phyloP scores from a whole-genome alignment of 495 filamentous ascomycete genomes.

The Penicillium turbatum region DNA sequence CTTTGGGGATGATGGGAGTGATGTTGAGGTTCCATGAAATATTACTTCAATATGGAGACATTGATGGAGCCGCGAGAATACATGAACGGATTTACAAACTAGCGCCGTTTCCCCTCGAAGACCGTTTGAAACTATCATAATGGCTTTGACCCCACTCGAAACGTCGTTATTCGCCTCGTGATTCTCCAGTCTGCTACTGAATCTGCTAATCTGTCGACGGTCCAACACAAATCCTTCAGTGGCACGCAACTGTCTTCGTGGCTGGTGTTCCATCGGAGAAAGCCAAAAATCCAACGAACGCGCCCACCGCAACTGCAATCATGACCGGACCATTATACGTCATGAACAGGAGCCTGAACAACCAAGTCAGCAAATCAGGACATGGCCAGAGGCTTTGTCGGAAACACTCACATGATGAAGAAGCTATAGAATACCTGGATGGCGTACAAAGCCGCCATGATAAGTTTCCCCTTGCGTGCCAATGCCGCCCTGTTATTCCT shows the following conservation, averaged over 20 bases:
- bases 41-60: not conserved
- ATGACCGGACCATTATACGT: constrained; percentile 99
- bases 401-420: constrained; percentile 88
- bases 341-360: constrained; percentile 90
- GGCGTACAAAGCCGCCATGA: constrained; percentile 81
- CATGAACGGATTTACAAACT: not conserved
- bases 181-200: not conserved
- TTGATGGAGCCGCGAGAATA: not conserved
- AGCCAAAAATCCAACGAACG: constrained; percentile 79
- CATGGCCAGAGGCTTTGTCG: not conserved
- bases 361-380: constrained; percentile 5
- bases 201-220: not conserved
- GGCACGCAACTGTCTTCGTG: constrained; percentile 85
- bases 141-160: not conserved
- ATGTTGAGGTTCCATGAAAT: constrained; percentile 50
- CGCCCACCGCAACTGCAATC: constrained; percentile 83
- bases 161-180: not conserved
- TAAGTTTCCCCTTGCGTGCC: constrained; percentile 59
- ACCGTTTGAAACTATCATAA: not conserved
- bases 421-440: constrained; percentile 98
- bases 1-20: constrained; percentile 64
- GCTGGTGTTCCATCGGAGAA: constrained; percentile 68
- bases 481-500: constrained; percentile 43
- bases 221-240: constrained; percentile 44
- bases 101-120: not conserved